Evolutionary conservation across 345 rosid species (phyloP), one percentile per base, ranked within the genome.

Genomic region (Populus euphratica): DNA sequence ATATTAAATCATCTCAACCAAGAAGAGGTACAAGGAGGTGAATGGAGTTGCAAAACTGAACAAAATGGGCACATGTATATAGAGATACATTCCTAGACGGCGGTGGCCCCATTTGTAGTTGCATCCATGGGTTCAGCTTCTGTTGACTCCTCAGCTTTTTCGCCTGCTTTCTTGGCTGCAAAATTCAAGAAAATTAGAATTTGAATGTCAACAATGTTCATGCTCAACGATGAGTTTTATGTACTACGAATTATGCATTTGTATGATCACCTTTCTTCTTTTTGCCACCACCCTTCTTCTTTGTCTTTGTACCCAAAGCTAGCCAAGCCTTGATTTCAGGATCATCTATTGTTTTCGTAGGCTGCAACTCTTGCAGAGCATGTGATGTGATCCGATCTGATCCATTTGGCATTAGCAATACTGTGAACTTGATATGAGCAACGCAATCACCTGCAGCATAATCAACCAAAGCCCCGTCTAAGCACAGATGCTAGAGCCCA

Each of bases 311-410:
- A 52, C 93, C 97, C 88, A 96, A 83, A 69, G 99, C 92, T 75
- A 96, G 85, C 99, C 98, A 96, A 4, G 93, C 97, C 83, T 92
- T 94, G 88, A 96, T 91, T 84, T 90, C 97, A 23, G 97, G 98
- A 81, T 93, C 97, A 49, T 92, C 99, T 20, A 90, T 38, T 14
- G 92, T 82, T 83, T 90, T 96, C 0, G 92, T 84, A 17, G 97
- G 87, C 75, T 88, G 88, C 84, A 94, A 80, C 81, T 96, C 95
- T 83, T 94, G 97, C 74, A 92, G 79, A 16, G 90, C 12, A 78
- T 94, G 97, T 31, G 95, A 87, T 35, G 98, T 94, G 79, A 96
- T 85, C 81, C 93, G 83, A 71, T 96, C 99, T 5, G 99, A 94
- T 33, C 99, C 99, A 64, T 96, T 96, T 4, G 98, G 98, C 99